Evolutionary conservation across 768 basidiomycete genomes (phyloP).

Genomic region (Russula virescens): DNA sequence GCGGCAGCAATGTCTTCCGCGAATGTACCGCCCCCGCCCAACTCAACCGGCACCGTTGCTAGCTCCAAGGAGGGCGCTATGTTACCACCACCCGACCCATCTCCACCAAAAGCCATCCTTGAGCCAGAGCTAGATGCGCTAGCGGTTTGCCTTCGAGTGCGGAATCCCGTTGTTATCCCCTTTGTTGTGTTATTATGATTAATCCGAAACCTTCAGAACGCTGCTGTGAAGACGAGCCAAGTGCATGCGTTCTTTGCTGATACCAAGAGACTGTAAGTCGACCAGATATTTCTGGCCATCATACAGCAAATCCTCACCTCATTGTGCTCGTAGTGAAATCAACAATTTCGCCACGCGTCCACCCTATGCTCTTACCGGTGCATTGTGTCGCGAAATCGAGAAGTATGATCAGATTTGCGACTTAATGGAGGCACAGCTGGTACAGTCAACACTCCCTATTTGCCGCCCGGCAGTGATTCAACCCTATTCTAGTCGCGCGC

Average conservation of each 20-base stretch:
- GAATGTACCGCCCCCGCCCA: slow-evolving; percentile 15
- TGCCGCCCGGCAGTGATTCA: not conserved
- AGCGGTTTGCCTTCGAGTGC: slow-evolving; percentile 51
- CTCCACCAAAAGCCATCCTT: slow-evolving; percentile 36
- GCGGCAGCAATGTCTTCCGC: slow-evolving; percentile 31
- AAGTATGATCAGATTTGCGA: slow-evolving; percentile 79
- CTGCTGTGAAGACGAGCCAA: slow-evolving; percentile 37
- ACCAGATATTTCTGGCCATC: not conserved
- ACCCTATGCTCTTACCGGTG: slow-evolving; percentile 56
- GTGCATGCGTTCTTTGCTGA: slow-evolving; percentile 35
- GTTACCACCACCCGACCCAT: slow-evolving; percentile 50
- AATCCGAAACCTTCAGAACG: slow-evolving; percentile 37
- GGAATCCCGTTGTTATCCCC: slow-evolving; percentile 4
- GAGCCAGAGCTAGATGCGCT: slow-evolving; percentile 63
- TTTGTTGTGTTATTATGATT: not conserved
- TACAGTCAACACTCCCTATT: slow-evolving; percentile 31
- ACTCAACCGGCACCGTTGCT: not conserved
- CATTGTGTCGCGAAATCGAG: slow-evolving; percentile 69
- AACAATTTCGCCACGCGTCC: slow-evolving; percentile 53
- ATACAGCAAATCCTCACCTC: not conserved
- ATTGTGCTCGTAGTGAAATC: slow-evolving; percentile 42
- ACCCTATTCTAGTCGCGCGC: slow-evolving; percentile 50
- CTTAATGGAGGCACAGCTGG: slow-evolving; percentile 66
- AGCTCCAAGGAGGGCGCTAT: slow-evolving; percentile 34
- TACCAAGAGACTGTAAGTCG: slow-evolving; percentile 55